Percentiles rank a stretch among this genome's conserved stretches.
These are phyloP conservation scores for Phaeosphaeriaceae sp. DNA, from an alignment of 2,329 filamentous ascomycete species.

Conservation along the genomic window DNA sequence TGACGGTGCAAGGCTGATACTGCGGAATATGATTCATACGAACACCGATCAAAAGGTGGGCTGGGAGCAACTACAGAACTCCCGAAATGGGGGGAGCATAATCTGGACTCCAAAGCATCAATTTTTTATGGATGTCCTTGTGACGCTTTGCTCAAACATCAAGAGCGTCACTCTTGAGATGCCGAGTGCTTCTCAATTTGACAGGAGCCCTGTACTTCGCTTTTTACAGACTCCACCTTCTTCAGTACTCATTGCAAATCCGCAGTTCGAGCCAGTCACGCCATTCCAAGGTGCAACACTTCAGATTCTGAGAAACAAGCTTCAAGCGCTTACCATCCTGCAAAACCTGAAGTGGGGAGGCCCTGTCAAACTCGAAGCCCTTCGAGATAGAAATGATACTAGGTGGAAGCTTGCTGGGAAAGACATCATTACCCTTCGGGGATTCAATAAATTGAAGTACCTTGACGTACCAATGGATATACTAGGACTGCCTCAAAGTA, in stretches of 20 bases:
- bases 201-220: not conserved
- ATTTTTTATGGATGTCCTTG: constrained; percentile 18
- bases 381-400: constrained; percentile 7
- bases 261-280: constrained; percentile 1
- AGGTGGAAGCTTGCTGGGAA: constrained; percentile 16
- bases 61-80: constrained; percentile 5
- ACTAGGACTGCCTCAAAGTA: constrained; percentile 6
- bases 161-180: constrained; percentile 17
- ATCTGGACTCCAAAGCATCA: constrained; percentile 10
- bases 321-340: constrained; percentile 19
- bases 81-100: not conserved
- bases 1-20: not conserved
- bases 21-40: constrained; percentile 5
- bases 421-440: constrained; percentile 13
- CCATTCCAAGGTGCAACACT: constrained; percentile 15
- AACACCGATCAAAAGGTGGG: not conserved
- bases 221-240: not conserved
- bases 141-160: constrained; percentile 18
- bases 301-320: constrained; percentile 5
- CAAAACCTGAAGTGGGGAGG: constrained; percentile 16
- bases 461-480: constrained; percentile 16
- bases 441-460: constrained; percentile 10
- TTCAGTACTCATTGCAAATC: constrained; percentile 2
- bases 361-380: constrained; percentile 9
- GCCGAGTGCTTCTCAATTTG: constrained; percentile 5